These are phyloP conservation scores for Aspergillus kassunensis DNA, from an alignment of 495 filamentous ascomycete genomes.

Conservation along the genomic window DNA sequence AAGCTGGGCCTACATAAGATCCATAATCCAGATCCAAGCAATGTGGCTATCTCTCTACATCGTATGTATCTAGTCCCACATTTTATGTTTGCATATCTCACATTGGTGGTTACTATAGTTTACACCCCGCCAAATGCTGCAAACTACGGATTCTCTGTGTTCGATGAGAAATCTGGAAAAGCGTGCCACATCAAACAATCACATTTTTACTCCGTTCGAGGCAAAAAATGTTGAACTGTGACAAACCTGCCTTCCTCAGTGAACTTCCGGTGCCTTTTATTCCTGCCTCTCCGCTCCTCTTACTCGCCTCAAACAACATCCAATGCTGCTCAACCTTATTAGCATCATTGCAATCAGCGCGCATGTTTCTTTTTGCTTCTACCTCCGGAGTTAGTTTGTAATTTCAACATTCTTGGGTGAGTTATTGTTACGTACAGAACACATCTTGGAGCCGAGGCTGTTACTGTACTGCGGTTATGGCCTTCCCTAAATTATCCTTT, in stretches of 20 bases:
- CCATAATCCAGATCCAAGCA: constrained; percentile 62
- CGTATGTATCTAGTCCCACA: constrained; percentile 44
- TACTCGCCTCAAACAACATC: not conserved
- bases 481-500: not conserved
- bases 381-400: not conserved
- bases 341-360: not conserved
- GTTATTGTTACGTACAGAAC: too few relatives aligned
- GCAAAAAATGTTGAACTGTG: constrained; percentile 10
- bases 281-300: not conserved
- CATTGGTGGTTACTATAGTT: constrained; percentile 42
- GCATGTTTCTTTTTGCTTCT: not conserved
- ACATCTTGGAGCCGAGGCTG: too few relatives aligned
- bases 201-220: constrained; percentile 51
- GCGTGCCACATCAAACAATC: constrained; percentile 64
- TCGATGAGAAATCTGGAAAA: constrained; percentile 67
- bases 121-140: constrained; percentile 90
- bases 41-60: constrained; percentile 83
- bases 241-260: not conserved
- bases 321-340: not conserved
- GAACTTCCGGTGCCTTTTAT: not conserved
- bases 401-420: too few relatives aligned
- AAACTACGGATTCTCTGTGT: constrained; percentile 67
- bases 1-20: constrained; percentile 80
- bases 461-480: not conserved
- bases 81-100: not conserved